These are phyloP conservation scores for Dendrobium catenatum DNA, from an alignment of 106 monocot species.

Conservation along the genomic window DNA sequence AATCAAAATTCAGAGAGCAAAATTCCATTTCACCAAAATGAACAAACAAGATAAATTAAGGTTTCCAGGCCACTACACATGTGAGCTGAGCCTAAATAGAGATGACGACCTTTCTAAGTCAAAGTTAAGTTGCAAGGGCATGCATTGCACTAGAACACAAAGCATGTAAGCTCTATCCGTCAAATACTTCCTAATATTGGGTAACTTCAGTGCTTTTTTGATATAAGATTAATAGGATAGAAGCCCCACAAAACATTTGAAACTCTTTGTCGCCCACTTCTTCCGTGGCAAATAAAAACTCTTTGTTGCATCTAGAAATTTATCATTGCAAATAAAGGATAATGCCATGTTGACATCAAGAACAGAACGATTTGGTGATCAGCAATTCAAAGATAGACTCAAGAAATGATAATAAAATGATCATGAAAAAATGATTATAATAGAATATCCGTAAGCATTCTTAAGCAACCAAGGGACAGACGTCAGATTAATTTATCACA, in stretches of 20 bases:
- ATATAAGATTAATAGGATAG: too few species aligned
- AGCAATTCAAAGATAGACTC: neutral
- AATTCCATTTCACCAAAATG: neutral
- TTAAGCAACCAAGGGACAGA: neutral
- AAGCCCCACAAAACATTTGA: neutral
- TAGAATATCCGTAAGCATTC: neutral
- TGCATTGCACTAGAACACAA: conserved; percentile 1
- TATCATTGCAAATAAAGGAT: neutral
- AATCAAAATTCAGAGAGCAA: neutral
- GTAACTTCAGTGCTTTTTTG: too few species aligned
- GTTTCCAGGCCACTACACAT: neutral
- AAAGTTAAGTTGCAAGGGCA: neutral
- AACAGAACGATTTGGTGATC: neutral
- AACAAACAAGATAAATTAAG: neutral
- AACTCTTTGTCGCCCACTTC: neutral
- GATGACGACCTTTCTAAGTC: neutral
- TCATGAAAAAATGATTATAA: neutral
- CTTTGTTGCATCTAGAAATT: neutral
- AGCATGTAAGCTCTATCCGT: neutral
- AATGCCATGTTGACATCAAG: neutral
- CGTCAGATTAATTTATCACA: neutral
- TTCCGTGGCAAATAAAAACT: neutral
- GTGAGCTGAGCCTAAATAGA: neutral
- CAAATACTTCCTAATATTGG: neutral
- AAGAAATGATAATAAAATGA: neutral